Conservation (phyloP, 2,329 filamentous ascomycete species). For the Colletotrichum graminicola region DNA sequence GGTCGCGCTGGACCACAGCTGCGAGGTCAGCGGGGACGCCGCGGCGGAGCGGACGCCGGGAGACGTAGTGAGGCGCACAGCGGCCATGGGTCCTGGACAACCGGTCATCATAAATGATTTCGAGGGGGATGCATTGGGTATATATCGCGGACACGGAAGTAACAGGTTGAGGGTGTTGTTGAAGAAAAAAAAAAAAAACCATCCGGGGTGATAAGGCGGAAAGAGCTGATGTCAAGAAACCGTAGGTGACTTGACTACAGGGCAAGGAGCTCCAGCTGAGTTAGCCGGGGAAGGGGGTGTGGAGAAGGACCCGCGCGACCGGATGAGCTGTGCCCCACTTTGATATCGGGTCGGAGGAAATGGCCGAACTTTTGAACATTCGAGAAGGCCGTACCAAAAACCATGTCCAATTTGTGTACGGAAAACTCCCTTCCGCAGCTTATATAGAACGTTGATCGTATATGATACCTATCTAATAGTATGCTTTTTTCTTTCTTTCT, state of each 20-base stretch:
- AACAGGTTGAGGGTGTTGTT: neutral
- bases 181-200: neutral
- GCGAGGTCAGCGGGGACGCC: slow-evolving; percentile 28
- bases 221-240: slow-evolving; percentile 31
- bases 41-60: slow-evolving; percentile 30
- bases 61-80: slow-evolving; percentile 30
- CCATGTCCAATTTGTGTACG: slow-evolving; percentile 1
- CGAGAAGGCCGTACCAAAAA: neutral
- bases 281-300: slow-evolving; percentile 7
- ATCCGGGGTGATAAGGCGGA: neutral
- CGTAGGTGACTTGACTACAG: neutral
- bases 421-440: neutral
- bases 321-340: slow-evolving; percentile 16
- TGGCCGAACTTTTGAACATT: neutral
- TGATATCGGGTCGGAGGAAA: slow-evolving; percentile 11
- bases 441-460: slow-evolving; percentile 22
- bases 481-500: neutral
- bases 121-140: slow-evolving; percentile 11
- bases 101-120: slow-evolving; percentile 18
- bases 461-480: slow-evolving; percentile 10
- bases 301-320: slow-evolving; percentile 30
- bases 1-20: slow-evolving; percentile 25
- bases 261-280: slow-evolving; percentile 11
- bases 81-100: slow-evolving; percentile 31
- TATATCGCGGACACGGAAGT: neutral